Evolutionary conservation across 768 basidiomycete species (phyloP).

Genomic region (Trametes maxima): DNA sequence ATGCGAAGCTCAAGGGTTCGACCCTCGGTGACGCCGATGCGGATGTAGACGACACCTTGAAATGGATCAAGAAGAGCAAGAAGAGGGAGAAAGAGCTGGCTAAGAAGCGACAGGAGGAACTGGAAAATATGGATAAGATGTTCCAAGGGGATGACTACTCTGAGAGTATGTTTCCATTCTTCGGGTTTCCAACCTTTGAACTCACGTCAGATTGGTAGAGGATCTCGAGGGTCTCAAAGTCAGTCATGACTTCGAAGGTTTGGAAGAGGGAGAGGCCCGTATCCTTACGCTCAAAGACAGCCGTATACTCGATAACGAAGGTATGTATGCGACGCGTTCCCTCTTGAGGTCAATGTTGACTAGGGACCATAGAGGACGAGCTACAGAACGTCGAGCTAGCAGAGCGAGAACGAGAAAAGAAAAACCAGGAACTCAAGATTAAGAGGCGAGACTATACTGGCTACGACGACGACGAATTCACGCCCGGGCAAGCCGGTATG

Average conservation of each 20-base stretch:
- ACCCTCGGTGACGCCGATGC: conserved; percentile 89
- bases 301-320: conserved; percentile 93
- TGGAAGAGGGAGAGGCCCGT: conserved; percentile 92
- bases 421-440: conserved; percentile 82
- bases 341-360: background rate
- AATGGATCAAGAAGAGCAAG: conserved; percentile 92
- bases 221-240: conserved; percentile 95
- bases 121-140: conserved; percentile 82
- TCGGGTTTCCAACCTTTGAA: background rate
- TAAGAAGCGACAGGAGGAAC: conserved; percentile 76
- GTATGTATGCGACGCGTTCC: conserved; percentile 41
- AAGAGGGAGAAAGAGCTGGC: conserved; percentile 90
- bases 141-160: conserved; percentile 74
- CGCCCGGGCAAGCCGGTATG: conserved; percentile 70
- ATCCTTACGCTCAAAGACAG: conserved; percentile 98
- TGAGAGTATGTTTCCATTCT: conserved; percentile 63
- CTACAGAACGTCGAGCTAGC: conserved; percentile 95
- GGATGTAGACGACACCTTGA: conserved; percentile 75
- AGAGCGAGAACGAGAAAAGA: conserved; percentile 78
- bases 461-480: conserved; percentile 95
- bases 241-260: conserved; percentile 88
- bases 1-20: conserved; percentile 87
- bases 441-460: conserved; percentile 91
- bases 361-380: conserved; percentile 78
- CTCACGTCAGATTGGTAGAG: conserved; percentile 45